phyloP scores from a whole-genome alignment of 2,329 filamentous ascomycete genomes.

The Arthrobotrys pseudoclavata region DNA sequence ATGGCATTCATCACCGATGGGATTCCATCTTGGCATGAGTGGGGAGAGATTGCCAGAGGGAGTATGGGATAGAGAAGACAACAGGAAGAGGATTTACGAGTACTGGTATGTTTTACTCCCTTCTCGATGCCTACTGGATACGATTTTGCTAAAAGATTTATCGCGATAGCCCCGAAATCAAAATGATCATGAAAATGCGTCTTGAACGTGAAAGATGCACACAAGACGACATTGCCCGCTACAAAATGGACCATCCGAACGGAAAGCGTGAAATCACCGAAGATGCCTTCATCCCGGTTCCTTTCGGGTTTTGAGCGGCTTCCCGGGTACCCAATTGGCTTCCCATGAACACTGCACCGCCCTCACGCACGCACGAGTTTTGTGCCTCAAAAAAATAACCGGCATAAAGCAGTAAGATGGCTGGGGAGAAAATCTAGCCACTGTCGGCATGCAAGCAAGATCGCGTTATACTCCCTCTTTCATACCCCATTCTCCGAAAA shows the following conservation, averaged over 20 bases:
- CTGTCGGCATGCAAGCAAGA: not conserved
- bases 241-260: slow-evolving; percentile 19
- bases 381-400: slow-evolving; percentile 25
- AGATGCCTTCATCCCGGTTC: slow-evolving; percentile 11
- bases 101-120: slow-evolving; percentile 66
- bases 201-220: slow-evolving; percentile 66
- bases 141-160: not conserved
- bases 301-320: slow-evolving; percentile 24
- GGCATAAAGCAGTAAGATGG: not conserved
- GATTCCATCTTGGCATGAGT: slow-evolving; percentile 72
- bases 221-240: slow-evolving; percentile 23
- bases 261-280: slow-evolving; percentile 32
- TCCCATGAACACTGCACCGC: not conserved
- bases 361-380: not conserved
- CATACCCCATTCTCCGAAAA: not conserved
- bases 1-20: slow-evolving; percentile 71
- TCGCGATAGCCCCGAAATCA: slow-evolving; percentile 70
- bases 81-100: slow-evolving; percentile 70
- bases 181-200: slow-evolving; percentile 72
- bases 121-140: too few relatives aligned
- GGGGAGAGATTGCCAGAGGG: slow-evolving; percentile 68
- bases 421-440: slow-evolving; percentile 1
- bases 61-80: slow-evolving; percentile 70
- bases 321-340: not conserved
- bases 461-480: slow-evolving; percentile 14